Base-by-base conservation (phyloP, 176 grass and related monocot genomes). In the Hordeum marinum region DNA sequence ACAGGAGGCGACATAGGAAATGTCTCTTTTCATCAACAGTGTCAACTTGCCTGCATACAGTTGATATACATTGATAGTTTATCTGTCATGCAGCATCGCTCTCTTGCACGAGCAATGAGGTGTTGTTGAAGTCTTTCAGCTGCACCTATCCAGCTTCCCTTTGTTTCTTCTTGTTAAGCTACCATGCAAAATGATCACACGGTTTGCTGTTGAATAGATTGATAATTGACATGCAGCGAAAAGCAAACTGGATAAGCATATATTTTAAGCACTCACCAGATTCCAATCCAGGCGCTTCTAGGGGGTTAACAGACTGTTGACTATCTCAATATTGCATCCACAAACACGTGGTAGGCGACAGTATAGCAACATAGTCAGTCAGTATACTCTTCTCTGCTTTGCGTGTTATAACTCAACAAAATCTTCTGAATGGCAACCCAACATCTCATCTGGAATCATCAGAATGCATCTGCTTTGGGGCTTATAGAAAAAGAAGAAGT, bases 401-500 rank as follows among this genome's bases (percentile, higher is more conserved):
- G 81, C 46, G 37, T 74, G 32, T 26, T 75, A 75, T 7, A 75
- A 73, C 48, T 62, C 68, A 72, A 60, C 12, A n/a, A 83, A 36
- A 84, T 27, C 60, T 37, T 84, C 59, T 76, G 59, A 64, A 75
- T 50, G 57, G 82, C 26, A 50, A 36, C 8, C 4, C n/a, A 77
- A 66, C 75, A 76, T 66, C 42, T 37, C 82, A 66, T 76, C 40
- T 36, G 27, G 43, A 63, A 71, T 74, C 69, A 63, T 26, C 24
- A 24, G 29, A 81, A 58, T 41, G 9, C 46, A 83, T 91, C 84
- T 93, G 75, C 87, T 75, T 52, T 52, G 4, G 18, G 0, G 23
- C 40, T 73, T 48, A 32, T 5, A 74, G 24, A 74, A 48, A 70
- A 70, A 2, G 6, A 50, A 50, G 46, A 67, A 35, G 18, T 60